Evolutionary conservation across 2,329 filamentous ascomycete species (phyloP), one percentile per base, ranked within the genome.

Genomic region (Aureobasidium sp.): DNA sequence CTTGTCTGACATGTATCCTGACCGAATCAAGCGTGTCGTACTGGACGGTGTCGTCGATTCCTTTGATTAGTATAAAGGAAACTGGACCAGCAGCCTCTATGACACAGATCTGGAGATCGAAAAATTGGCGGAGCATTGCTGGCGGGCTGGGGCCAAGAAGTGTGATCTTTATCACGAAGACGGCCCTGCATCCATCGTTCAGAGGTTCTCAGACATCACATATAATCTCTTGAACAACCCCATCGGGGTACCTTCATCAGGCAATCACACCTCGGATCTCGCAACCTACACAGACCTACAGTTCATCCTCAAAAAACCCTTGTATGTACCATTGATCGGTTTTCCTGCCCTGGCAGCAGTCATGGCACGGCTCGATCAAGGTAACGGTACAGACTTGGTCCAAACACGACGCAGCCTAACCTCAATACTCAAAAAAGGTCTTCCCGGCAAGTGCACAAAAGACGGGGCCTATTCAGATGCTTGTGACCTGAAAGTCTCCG

Each of bases 81-180:
- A 64, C 59, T 81, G 76, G 77, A 74, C 71, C 53, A 66, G 70
- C 24, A 69, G 73, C 48, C 60, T 79, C 6, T 68, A 68, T n/a
- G 76, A 83, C 59, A 74, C 76, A 12, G 79, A 84, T 61, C 69
- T 73, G 48, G 73, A 78, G 5, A 72, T 81, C 59, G 64, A 71
- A 1, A 72, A 67, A 16, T 82, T 84, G 54, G 79, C 77, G 59
- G 65, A 68, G 16, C 71, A 74, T 35, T 85, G 81, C 60, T 72
- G 75, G 60, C 65, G 70, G 37, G 79, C 74, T 16, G 76, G 77
- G 0, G 38, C 40, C 5, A 56, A 66, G 0, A 69, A 63, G 6
- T 81, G 78, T 53, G 69, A 69, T 1, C 70, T 81, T 4, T 59
- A 57, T 38, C 16, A 62, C 29, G 41, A 56, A 38, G 69, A 66